Evolutionary conservation across 1,284 basidiomycete genomes (phyloP).

Genomic region (Heterobasidion annosum): DNA sequence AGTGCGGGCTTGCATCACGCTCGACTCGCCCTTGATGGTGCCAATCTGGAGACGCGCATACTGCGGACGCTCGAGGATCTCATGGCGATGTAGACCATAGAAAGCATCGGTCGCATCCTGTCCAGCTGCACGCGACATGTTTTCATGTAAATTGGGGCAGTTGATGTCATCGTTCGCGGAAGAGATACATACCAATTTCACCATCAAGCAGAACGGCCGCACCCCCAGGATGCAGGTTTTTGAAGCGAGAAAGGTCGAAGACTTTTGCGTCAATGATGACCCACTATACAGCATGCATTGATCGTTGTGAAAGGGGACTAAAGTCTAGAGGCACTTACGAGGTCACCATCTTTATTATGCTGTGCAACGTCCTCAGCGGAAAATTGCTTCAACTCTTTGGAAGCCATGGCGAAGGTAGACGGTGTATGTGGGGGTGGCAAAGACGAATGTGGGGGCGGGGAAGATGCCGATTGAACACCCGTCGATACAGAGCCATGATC

Average conservation of each 20-base stretch:
- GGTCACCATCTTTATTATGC: slow-evolving; percentile 72
- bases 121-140: slow-evolving; percentile 31
- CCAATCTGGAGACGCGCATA: slow-evolving; percentile 79
- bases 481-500: too few relatives aligned
- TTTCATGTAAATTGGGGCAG: too few relatives aligned
- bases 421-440: too few relatives aligned
- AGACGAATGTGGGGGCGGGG: too few relatives aligned
- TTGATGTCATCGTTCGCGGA: neutral
- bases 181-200: neutral
- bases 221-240: slow-evolving; percentile 61
- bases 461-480: too few relatives aligned
- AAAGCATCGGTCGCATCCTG: slow-evolving; percentile 86
- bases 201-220: slow-evolving; percentile 38
- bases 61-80: slow-evolving; percentile 77
- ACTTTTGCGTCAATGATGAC: slow-evolving; percentile 60
- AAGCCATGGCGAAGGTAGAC: slow-evolving; percentile 15
- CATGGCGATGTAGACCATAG: slow-evolving; percentile 86
- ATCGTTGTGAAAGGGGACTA: too few relatives aligned
- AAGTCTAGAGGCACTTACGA: slow-evolving; percentile 30
- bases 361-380: slow-evolving; percentile 44
- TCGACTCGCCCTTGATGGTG: slow-evolving; percentile 57
- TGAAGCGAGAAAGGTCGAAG: slow-evolving; percentile 57
- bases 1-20: slow-evolving; percentile 47
- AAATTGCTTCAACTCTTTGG: slow-evolving; percentile 26
- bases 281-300: slow-evolving; percentile 31